These are phyloP conservation scores for Podila epicladia DNA, from an alignment of 192 early-diverging fungal genomes.

Conservation along the genomic window DNA sequence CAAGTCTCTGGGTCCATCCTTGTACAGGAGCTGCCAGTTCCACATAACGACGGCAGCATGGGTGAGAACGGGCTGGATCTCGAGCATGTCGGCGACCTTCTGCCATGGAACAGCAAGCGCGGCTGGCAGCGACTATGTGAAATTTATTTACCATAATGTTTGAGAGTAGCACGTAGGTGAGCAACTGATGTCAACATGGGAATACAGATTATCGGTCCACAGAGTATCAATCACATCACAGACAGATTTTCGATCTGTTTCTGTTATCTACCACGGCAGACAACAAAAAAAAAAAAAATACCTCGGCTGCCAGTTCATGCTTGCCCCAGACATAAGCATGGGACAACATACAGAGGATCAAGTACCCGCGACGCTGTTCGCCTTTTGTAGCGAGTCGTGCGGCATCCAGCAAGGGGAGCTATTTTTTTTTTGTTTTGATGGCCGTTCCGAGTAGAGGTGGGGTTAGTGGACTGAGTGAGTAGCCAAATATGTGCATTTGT, in stretches of 20 bases:
- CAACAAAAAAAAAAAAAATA: constrained; percentile 31
- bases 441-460: not conserved
- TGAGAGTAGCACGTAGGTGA: not conserved
- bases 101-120: constrained; percentile 89
- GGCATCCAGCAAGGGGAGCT: constrained; percentile 82
- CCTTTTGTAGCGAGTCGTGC: constrained; percentile 63
- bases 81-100: constrained; percentile 73
- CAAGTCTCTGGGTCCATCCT: constrained; percentile 76
- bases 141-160: not conserved
- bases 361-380: constrained; percentile 89
- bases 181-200: not conserved
- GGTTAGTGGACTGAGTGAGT: not conserved
- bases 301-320: constrained; percentile 76
- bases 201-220: not conserved
- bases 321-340: constrained; percentile 95
- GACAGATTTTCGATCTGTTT: constrained; percentile 4
- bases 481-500: not conserved
- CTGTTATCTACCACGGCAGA: too few species aligned
- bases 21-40: constrained; percentile 93
- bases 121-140: constrained; percentile 72
- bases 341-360: constrained; percentile 87
- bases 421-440: constrained; percentile 17
- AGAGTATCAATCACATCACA: not conserved
- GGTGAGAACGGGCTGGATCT: constrained; percentile 87
- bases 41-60: constrained; percentile 89